Conservation (phyloP, 768 basidiomycete species). For the Pholiota conissans region DNA sequence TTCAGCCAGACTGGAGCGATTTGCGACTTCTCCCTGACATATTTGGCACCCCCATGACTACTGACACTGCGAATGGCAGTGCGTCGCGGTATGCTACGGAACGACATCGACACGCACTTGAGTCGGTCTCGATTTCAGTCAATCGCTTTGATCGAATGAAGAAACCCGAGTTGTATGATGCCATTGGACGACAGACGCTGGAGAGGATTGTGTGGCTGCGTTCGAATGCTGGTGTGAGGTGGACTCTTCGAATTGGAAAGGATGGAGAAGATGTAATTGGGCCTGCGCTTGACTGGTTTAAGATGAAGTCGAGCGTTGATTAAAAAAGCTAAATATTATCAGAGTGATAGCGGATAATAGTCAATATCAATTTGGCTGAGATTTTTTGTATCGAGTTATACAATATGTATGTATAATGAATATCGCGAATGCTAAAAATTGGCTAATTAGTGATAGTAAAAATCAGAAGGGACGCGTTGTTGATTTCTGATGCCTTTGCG, state of each 20-base stretch:
- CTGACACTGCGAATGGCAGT: not conserved
- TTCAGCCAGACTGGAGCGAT: not conserved
- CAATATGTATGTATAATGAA: too few species aligned
- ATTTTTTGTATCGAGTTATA: too few species aligned
- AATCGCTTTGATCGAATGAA: not conserved
- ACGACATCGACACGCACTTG: not conserved
- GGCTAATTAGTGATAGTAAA: too few species aligned
- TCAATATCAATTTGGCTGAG: too few species aligned
- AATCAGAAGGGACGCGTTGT: too few species aligned
- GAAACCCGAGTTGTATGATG: too few species aligned
- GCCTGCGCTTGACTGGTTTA: too few species aligned
- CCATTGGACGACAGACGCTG: not conserved
- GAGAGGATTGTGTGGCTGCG: not conserved
- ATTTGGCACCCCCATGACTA: not conserved
- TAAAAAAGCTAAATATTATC: too few species aligned
- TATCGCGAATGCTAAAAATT: too few species aligned
- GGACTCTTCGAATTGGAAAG: not conserved
- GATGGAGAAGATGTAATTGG: not conserved
- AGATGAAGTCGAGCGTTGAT: too few species aligned
- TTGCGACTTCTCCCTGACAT: not conserved
- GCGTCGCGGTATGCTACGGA: not conserved
- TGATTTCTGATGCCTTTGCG: too few species aligned
- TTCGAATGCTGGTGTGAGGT: not conserved
- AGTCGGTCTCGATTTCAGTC: not conserved
- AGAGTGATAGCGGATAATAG: too few species aligned